Percentiles rank a stretch among this genome's conserved stretches.
phyloP scores from a whole-genome alignment of 352 stramenopile genomes.

The Phytopythium kandeliae region DNA sequence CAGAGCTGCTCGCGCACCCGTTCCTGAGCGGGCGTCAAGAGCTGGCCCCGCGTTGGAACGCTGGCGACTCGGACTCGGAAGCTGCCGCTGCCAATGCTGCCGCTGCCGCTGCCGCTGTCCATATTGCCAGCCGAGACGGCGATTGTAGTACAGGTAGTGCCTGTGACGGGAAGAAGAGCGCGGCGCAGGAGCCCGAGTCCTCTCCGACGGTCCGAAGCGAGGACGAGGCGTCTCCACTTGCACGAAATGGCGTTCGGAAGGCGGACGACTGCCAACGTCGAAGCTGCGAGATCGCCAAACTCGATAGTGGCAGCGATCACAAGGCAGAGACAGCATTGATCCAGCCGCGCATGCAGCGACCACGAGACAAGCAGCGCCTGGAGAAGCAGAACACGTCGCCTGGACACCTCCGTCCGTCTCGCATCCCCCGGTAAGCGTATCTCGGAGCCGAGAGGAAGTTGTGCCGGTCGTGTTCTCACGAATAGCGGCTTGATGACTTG shows the following conservation, averaged over 20 bases:
- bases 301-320: not conserved
- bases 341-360: not conserved
- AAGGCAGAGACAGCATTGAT: not conserved
- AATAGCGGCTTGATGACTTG: not conserved
- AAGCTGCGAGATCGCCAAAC: not conserved
- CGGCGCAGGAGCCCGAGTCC: conserved; percentile 11
- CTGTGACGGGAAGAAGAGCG: not conserved
- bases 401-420: conserved; percentile 8
- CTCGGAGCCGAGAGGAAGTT: not conserved
- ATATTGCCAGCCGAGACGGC: not conserved
- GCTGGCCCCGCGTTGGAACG: conserved; percentile 1
- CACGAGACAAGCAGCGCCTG: not conserved
- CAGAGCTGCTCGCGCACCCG: conserved; percentile 85
- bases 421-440: conserved; percentile 19
- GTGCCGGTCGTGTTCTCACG: not conserved
- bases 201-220: conserved; percentile 1
- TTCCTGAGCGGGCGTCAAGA: conserved; percentile 61
- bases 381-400: conserved; percentile 4
- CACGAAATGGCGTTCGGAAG: not conserved
- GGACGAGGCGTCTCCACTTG: not conserved
- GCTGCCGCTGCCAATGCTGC: conserved; percentile 7
- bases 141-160: too few relatives aligned
- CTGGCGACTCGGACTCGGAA: conserved; percentile 11
- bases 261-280: not conserved
- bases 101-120: conserved; percentile 3